phyloP scores from a whole-genome alignment of 2,329 filamentous ascomycete genomes.

The Ophiostoma sp. region DNA sequence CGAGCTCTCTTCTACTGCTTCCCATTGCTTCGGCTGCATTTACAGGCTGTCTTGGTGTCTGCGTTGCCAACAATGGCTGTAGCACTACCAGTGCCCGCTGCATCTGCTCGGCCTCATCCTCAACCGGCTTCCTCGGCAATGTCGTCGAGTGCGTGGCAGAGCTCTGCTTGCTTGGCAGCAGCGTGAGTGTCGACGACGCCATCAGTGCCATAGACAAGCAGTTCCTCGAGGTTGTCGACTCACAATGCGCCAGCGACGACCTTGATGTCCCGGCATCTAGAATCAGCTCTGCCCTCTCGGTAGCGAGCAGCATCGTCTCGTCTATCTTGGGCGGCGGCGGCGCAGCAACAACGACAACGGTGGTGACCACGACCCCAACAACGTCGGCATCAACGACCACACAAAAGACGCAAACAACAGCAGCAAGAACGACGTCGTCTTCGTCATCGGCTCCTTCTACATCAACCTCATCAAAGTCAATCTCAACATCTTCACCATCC shows the following conservation, averaged over 20 bases:
- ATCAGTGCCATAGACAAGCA: conserved; percentile 16
- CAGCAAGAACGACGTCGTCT: neutral
- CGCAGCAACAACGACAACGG: conserved; percentile 13
- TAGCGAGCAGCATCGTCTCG: conserved; percentile 23
- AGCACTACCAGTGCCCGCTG: conserved; percentile 20
- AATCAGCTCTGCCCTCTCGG: conserved; percentile 21
- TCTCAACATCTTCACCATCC: neutral
- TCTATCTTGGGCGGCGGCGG: neutral
- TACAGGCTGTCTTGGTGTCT: conserved; percentile 23
- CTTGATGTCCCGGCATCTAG: conserved; percentile 15
- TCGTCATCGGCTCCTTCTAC: neutral
- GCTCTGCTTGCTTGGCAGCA: conserved; percentile 22
- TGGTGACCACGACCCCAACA: neutral
- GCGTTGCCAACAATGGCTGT: conserved; percentile 25
- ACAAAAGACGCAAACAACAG: conserved; percentile 1
- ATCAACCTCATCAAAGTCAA: neutral
- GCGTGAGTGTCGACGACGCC: conserved; percentile 1
- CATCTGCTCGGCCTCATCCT: conserved; percentile 22
- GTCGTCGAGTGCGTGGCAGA: conserved; percentile 24
- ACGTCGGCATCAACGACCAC: neutral
- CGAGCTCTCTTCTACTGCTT: conserved; percentile 12
- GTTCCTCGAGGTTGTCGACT: conserved; percentile 23
- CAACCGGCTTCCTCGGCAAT: conserved; percentile 21
- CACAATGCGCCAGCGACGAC: conserved; percentile 20
- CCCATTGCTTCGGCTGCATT: conserved; percentile 19